Conservation (phyloP, 768 basidiomycete genomes). For the Mycena metata region DNA sequence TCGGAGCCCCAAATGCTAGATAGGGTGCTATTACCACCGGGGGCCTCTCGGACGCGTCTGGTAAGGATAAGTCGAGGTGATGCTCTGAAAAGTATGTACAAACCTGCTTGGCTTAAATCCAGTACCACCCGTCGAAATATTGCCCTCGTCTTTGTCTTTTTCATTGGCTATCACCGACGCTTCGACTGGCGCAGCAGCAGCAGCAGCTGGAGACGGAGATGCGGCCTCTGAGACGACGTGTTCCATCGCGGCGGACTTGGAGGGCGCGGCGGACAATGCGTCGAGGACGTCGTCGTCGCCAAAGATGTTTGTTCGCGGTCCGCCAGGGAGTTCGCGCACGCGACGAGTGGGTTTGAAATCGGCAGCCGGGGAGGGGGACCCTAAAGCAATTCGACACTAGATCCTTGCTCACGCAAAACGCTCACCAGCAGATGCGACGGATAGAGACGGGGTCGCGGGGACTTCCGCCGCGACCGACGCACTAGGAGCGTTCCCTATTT, state of each 20-base stretch:
- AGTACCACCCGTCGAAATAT: constrained; percentile 20
- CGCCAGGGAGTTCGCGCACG: constrained; percentile 68
- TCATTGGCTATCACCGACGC: constrained; percentile 25
- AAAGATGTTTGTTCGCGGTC: constrained; percentile 66
- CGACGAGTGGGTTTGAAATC: constrained; percentile 69
- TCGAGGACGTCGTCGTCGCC: constrained; percentile 63
- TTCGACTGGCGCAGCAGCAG: neutral
- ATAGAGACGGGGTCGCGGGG: neutral
- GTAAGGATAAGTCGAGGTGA: neutral
- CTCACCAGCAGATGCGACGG: constrained; percentile 11
- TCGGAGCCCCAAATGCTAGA: constrained; percentile 64
- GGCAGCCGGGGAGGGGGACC: constrained; percentile 43
- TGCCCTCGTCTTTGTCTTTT: constrained; percentile 39
- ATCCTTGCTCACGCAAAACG: neutral
- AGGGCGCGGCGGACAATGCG: constrained; percentile 71
- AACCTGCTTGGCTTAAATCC: constrained; percentile 66
- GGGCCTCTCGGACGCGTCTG: constrained; percentile 60
- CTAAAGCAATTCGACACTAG: too few species aligned
- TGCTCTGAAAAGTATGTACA: constrained; percentile 8
- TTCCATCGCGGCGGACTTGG: constrained; percentile 39
- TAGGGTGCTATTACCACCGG: constrained; percentile 60
- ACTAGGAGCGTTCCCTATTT: constrained; percentile 48
- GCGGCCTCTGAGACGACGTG: neutral
- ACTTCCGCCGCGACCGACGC: constrained; percentile 32
- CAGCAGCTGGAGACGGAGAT: neutral